Percentiles rank a stretch among this genome's conserved stretches.
These are phyloP conservation scores for Lathyrus tuberosus DNA, from an alignment of 306 rosid genomes.

Conservation along the genomic window DNA sequence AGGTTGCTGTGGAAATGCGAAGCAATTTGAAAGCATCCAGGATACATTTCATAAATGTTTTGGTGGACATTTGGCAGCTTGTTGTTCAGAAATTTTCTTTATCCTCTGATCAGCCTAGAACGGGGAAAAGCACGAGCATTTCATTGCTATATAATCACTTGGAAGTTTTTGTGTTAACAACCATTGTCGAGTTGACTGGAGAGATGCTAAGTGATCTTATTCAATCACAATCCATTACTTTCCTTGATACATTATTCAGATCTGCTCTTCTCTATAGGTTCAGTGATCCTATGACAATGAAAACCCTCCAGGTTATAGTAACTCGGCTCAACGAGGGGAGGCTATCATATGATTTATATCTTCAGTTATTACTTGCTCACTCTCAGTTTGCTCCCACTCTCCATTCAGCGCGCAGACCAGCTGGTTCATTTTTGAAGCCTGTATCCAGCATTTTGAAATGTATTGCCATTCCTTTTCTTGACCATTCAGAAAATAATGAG, in stretches of 20 bases:
- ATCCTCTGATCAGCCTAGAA: conserved; percentile 49
- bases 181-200: conserved; percentile 57
- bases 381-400: conserved; percentile 82
- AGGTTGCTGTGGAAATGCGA: conserved; percentile 41
- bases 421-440: conserved; percentile 72
- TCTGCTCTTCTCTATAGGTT: conserved; percentile 75
- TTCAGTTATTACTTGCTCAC: conserved; percentile 79
- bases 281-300: conserved; percentile 67
- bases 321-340: conserved; percentile 57
- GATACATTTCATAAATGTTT: conserved; percentile 52
- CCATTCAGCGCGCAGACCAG: conserved; percentile 46
- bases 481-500: conserved; percentile 44
- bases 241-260: conserved; percentile 69
- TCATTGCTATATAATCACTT: conserved; percentile 56
- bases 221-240: conserved; percentile 61
- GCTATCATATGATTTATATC: conserved; percentile 58
- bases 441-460: conserved; percentile 73
- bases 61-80: conserved; percentile 74
- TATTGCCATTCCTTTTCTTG: conserved; percentile 54
- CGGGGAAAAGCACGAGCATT: conserved; percentile 43
- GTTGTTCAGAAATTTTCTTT: conserved; percentile 57
- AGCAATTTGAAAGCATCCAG: conserved; percentile 48
- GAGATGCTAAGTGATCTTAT: conserved; percentile 58
- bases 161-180: conserved; percentile 63
- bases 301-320: conserved; percentile 56